Evolutionary conservation across 148 eudicot species (phyloP), one percentile per base, ranked within the genome.

Genomic region (Arctostaphylos glauca): DNA sequence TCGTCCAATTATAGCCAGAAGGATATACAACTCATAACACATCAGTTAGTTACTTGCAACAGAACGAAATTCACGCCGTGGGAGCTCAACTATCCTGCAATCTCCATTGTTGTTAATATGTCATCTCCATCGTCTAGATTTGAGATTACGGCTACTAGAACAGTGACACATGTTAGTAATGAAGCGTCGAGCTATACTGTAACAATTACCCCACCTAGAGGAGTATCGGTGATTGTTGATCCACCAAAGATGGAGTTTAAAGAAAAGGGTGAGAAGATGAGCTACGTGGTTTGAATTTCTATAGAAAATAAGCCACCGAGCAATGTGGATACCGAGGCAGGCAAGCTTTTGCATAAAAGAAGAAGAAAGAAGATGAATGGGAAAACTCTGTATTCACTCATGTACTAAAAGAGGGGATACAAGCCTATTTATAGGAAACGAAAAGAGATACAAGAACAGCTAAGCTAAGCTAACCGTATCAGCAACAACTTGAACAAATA

Each of bases 21-120:
- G 3, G 83, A 68, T 4, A 82, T 90, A 44, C 47, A 72, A 16
- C 78, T 59, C 3, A 79, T 90, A 4, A 64, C 85, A 19, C 59
- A 80, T 16, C 85, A 48, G n/a, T 5, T 85, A 3, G 21, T 80
- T 9, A 71, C 41, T 19, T 88, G 89, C 47, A 67, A 66, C 31
- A 58, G 18, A 43, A 60, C 53, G n/a, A 9, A 67, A 38, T 18
- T 41, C 21, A 84, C 76, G 56, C 90, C 92, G 5, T 89, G 92
- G 93, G 81, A 89, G 76, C n/a, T 91, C 43, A 91, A 91, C 82
- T 91, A 91, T 47, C 93, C 92, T 0, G 84, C 92, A 0, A 88
- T 91, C 19, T 43, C 84, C 0, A 84, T 89, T 3, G 86, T 49
- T 31, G 77, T 77, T 2, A 64, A 72, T 23, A 74, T 55, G 71